A percentile compares a stretch with the other conserved stretches of the same genome.
These are phyloP conservation scores for Hymenoscyphus scutula DNA, from an alignment of 2,329 filamentous ascomycete species.

Conservation along the genomic window DNA sequence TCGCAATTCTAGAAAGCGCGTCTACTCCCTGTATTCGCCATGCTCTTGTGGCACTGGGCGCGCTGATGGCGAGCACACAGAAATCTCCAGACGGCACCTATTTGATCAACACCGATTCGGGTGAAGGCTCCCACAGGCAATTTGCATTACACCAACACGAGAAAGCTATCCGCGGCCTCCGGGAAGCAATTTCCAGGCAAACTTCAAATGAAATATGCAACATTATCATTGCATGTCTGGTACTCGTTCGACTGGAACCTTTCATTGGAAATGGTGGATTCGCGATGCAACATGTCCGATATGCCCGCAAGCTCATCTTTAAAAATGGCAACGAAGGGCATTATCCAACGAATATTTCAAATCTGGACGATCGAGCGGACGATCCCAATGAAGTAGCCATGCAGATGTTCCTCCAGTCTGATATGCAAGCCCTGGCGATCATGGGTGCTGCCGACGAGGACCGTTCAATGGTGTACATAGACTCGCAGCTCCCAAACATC, in stretches of 20 bases:
- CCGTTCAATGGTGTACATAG: conserved; percentile 62
- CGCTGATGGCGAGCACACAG: conserved; percentile 23
- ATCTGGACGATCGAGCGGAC: conserved; percentile 37
- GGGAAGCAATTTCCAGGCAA: conserved; percentile 20
- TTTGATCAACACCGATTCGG: conserved; percentile 18
- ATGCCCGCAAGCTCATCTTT: conserved; percentile 29
- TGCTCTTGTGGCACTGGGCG: conserved; percentile 31
- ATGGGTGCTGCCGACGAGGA: conserved; percentile 47
- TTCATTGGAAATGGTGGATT: conserved; percentile 46
- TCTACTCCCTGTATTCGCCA: conserved; percentile 26
- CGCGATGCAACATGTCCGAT: conserved; percentile 54
- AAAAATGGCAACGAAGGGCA: conserved; percentile 2
- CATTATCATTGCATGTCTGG: conserved; percentile 26
- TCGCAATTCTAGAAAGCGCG: conserved; percentile 24
- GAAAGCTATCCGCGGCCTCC: conserved; percentile 28
- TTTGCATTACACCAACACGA: conserved; percentile 31
- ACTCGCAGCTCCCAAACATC: conserved; percentile 56
- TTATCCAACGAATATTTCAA: conserved; percentile 32
- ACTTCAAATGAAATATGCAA: conserved; percentile 9
- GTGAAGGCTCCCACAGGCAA: conserved; percentile 24
- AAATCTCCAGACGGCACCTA: conserved; percentile 16
- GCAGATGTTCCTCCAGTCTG: conserved; percentile 58
- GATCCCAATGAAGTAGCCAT: conserved; percentile 53
- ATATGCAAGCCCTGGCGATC: conserved; percentile 42
- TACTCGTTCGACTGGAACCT: conserved; percentile 30